Base-by-base conservation (phyloP, 2,329 filamentous ascomycete species). In the Colletotrichum higginsianum region DNA sequence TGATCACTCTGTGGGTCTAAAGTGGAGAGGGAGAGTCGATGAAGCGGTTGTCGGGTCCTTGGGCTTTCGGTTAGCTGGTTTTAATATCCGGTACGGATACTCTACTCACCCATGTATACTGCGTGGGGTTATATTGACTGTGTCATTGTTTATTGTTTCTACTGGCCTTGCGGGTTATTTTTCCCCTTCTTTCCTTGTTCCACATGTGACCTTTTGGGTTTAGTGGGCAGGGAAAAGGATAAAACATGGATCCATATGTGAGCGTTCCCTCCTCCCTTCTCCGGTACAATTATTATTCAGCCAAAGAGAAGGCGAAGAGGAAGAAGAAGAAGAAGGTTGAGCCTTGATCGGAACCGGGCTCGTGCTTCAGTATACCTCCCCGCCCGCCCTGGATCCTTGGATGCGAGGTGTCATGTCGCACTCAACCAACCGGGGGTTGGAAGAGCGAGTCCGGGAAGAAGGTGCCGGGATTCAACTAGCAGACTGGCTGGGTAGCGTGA, bases 331-430 rank as follows among this genome's bases (percentile, higher is more conserved):
- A 23, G 47, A 53, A 38, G 56, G 46, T 47, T 67, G 47, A 52
- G 63, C 63, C 23, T 23, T 40, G 63, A 35, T 50, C 63, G 16
- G 46, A 26, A 7, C 35, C 53, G 23, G 55, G 63, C 63, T 50
- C 35, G 63, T 66, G 63, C 26, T 26, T 26, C 26, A 26, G 26
- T 3, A 26, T 26, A 4, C 26, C 26, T 26, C 26, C 26, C 26
- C 26, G 26, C 26, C 61, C 49, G 8, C 47, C 9, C 15, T 13
- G 44, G 11, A 18, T 35, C 15, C 21, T 46, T 44, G 61, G 61
- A 50, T 23, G 61, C 38, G 61, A 64, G 35, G 53, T 55, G 61
- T 55, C 61, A 64, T 64, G 50, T 47, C n/a, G 23, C 26, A 38
- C 44, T 47, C 15, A 16, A 61, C 44, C 15, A 16, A 61, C 44